Evolutionary conservation across 192 early-diverging fungal species (phyloP).

Genomic region (Powellomyces hirtus): DNA sequence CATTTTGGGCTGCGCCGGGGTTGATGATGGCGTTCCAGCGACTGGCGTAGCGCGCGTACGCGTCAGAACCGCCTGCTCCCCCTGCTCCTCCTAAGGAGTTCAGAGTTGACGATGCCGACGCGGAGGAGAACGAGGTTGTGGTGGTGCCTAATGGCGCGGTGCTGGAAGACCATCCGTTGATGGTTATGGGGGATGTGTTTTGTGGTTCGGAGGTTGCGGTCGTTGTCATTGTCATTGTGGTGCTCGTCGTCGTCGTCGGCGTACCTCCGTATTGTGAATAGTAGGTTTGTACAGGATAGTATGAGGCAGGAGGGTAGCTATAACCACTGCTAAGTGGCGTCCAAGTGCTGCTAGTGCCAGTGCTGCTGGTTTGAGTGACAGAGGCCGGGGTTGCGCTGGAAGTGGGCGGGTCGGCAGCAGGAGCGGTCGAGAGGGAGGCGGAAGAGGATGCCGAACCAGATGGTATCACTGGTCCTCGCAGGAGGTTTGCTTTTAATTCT

Average conservation of each 20-base stretch:
- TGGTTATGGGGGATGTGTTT: too few relatives aligned
- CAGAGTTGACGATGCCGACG: not conserved
- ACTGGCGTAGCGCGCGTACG: not conserved
- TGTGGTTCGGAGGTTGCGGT: too few relatives aligned
- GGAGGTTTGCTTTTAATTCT: conserved; percentile 9
- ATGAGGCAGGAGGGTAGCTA: not conserved
- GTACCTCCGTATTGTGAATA: not conserved
- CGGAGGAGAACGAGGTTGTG: not conserved
- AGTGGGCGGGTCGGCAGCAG: not conserved
- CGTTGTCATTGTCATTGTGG: too few relatives aligned
- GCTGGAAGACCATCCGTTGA: too few relatives aligned
- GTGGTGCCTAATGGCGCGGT: too few relatives aligned
- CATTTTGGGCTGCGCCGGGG: not conserved
- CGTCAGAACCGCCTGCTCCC: not conserved
- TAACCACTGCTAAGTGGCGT: not conserved
- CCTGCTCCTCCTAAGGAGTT: too few relatives aligned
- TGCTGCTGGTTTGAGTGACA: not conserved
- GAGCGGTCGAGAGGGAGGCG: not conserved
- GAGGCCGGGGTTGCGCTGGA: not conserved
- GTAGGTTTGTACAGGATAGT: not conserved
- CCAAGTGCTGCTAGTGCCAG: not conserved
- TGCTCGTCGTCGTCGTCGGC: not conserved
- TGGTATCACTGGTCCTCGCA: not conserved
- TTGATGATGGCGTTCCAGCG: conserved; percentile 1
- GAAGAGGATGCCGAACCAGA: not conserved